These are phyloP conservation scores for Aureobasidium sp. DNA, from an alignment of 2,329 filamentous ascomycete genomes.

Conservation along the genomic window DNA sequence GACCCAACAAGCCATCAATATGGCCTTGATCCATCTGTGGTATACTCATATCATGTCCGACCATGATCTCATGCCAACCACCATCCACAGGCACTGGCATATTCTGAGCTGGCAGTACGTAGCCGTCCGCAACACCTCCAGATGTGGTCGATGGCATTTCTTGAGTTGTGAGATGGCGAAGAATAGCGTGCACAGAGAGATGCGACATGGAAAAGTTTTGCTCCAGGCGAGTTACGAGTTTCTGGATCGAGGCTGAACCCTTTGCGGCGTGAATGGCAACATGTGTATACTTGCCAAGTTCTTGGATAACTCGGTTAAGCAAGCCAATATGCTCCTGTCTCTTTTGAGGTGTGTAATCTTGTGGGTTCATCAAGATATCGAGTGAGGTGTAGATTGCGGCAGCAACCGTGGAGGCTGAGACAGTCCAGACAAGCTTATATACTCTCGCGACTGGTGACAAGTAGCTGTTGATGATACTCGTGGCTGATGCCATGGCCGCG, in stretches of 20 bases:
- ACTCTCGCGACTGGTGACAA: background rate
- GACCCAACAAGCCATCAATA: background rate
- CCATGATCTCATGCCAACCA: background rate
- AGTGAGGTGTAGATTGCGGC: constrained; percentile 7
- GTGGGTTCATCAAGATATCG: background rate
- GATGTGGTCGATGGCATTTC: background rate
- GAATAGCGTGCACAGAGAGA: background rate
- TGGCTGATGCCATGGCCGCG: background rate
- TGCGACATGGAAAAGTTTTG: constrained; percentile 1
- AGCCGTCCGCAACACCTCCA: background rate
- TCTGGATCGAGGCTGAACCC: background rate
- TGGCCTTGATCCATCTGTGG: background rate
- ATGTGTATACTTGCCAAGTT: background rate
- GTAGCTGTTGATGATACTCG: background rate
- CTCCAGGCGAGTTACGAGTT: background rate
- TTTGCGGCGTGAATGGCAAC: constrained; percentile 8
- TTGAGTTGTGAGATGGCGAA: background rate
- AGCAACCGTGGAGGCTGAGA: constrained; percentile 7
- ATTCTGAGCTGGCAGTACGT: background rate
- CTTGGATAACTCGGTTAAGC: background rate
- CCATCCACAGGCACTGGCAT: background rate
- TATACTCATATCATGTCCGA: background rate
- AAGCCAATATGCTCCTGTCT: background rate
- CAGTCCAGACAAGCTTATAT: constrained; percentile 5
- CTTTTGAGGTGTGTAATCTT: background rate